Evolutionary conservation across 495 filamentous ascomycete genomes (phyloP).

Genomic region (Xylaria bambusicola): DNA sequence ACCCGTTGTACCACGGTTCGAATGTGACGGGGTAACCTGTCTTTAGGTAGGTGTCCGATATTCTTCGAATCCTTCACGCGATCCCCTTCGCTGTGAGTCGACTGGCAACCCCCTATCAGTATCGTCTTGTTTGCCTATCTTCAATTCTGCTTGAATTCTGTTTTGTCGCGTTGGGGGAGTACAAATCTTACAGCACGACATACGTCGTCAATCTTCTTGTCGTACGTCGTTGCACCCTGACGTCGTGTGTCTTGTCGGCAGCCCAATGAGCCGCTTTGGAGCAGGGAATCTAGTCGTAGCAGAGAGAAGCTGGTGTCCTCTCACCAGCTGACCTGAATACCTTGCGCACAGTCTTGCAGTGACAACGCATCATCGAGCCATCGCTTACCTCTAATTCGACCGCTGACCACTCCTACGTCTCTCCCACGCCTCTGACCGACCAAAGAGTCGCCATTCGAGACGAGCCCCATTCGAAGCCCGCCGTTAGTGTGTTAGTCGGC

Average conservation of each 20-base stretch:
- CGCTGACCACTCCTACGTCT: neutral
- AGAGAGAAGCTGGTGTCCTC: neutral
- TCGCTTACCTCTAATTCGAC: conserved; percentile 8
- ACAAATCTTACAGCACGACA: conserved; percentile 3
- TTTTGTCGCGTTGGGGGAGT: neutral
- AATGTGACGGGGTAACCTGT: too few species aligned
- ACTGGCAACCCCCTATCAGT: too few species aligned
- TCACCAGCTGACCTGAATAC: conserved; percentile 19
- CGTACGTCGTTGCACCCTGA: neutral
- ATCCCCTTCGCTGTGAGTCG: too few species aligned
- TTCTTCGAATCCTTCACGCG: too few species aligned
- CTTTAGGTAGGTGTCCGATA: too few species aligned
- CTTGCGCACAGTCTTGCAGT: conserved; percentile 10
- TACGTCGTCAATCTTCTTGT: neutral
- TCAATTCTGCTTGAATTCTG: neutral
- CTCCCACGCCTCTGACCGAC: neutral
- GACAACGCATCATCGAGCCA: conserved; percentile 18
- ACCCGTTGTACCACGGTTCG: too few species aligned
- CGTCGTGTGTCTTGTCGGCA: neutral
- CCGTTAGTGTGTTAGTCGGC: conserved; percentile 5
- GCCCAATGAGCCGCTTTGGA: conserved; percentile 13
- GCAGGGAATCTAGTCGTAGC: conserved; percentile 13
- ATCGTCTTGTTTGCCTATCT: neutral
- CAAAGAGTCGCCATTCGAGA: neutral
- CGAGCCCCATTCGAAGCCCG: conserved; percentile 6